Percentiles rank a stretch among this genome's conserved stretches.
phyloP scores from a whole-genome alignment of 805 yeast genomes.

The Kazachstania kunashirensis region DNA sequence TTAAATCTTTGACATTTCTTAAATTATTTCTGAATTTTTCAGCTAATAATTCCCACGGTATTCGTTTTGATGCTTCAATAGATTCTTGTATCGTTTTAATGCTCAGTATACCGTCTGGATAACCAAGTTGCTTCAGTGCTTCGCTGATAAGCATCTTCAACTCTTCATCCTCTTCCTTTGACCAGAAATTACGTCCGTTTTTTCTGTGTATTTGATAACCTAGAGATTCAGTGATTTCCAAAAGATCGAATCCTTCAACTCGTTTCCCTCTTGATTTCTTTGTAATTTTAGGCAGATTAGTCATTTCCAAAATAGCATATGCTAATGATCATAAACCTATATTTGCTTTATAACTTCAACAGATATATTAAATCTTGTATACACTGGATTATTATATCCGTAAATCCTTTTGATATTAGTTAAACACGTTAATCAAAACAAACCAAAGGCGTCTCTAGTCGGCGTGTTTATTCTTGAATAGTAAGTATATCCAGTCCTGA shows the following conservation, averaged over 20 bases:
- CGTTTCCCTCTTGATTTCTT: conserved; percentile 15
- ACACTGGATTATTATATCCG: no score
- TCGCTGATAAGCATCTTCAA: conserved; percentile 37
- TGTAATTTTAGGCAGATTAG: conserved; percentile 4
- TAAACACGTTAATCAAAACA: no score
- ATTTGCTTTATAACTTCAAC: no score
- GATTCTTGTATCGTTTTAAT: conserved; percentile 24
- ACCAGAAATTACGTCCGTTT: conserved; percentile 61
- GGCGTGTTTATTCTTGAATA: no score
- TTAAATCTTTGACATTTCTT: conserved; percentile 72
- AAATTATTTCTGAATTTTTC: conserved; percentile 35
- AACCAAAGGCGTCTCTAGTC: no score
- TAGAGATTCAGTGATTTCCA: conserved; percentile 53
- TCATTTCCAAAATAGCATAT: no score
- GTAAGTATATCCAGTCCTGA: no score
- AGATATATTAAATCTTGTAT: no score
- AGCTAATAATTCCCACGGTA: conserved; percentile 58
- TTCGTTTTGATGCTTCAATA: conserved; percentile 23
- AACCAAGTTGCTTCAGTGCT: conserved; percentile 28
- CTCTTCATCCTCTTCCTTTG: conserved; percentile 58
- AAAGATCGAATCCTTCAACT: conserved; percentile 29
- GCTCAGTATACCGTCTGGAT: conserved; percentile 29
- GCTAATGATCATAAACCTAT: no score
- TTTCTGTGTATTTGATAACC: conserved; percentile 68
- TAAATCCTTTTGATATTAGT: no score